Base-by-base conservation (phyloP, 2,329 filamentous ascomycete genomes). In the Aspergillus sp. region DNA sequence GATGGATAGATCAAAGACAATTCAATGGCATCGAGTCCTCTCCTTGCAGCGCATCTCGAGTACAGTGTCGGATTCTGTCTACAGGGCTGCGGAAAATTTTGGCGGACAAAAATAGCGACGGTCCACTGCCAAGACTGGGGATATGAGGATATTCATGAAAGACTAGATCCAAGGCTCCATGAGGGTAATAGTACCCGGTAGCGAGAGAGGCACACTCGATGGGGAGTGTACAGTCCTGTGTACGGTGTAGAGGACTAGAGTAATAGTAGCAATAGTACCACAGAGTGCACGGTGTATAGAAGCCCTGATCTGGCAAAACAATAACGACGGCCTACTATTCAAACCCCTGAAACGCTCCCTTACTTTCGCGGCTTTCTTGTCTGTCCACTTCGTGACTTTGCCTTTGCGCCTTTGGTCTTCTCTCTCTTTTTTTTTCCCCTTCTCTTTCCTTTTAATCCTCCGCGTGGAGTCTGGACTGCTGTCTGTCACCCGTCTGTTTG, bases 101-200 rank as follows among this genome's bases (percentile, higher is more conserved):
- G 19, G 34, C 34, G 9, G 12, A 8, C 36, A 39, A 7, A 19
- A 39, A 26, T 26, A 39, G 34, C n/a, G 26, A 26, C 26, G 36
- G 36, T 26, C 36, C 29, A 29, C 28, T 29, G 32, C 40, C 30
- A 42, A 48, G 12, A 4, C 48, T 40, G n/a, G 9, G 3, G 30
- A 52, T 8, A 39, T 39, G 19, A 9, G 48, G 45, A 42, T 50
- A 50, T 36, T 48, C 36, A 39, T 39, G 26, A 39, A 19, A 19
- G 19, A 19, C 19, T 19, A 19, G 19, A 19, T 19, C 19, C 19
- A 19, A 19, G 19, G 19, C 19, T 19, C 19, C 19, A 19, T 19
- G 19, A 19, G 19, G 19, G 19, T 19, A 19, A 19, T 19, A 19
- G 2, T 19, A 19, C 19, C 19, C 19, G 19, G 19, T 19, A 19